phyloP scores from a whole-genome alignment of 148 eudicot species.

The Fagopyrum homotropicum region DNA sequence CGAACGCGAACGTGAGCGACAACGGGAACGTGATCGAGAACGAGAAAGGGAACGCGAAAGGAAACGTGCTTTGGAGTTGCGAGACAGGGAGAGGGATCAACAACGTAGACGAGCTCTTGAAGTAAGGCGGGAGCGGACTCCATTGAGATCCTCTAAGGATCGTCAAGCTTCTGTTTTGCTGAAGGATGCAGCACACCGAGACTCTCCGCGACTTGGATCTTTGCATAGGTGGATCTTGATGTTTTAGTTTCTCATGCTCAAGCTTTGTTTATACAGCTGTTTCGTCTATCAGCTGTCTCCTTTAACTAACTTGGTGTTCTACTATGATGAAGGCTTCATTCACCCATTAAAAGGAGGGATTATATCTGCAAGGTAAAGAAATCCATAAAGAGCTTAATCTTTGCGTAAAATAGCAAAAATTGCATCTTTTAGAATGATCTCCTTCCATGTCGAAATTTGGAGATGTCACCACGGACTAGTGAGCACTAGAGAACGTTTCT shows the following conservation, averaged over 20 bases:
- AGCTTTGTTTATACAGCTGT: slow-evolving; percentile 52
- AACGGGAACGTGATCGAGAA: slow-evolving; percentile 44
- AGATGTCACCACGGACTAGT: slow-evolving; percentile 15
- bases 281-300: slow-evolving; percentile 43
- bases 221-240: slow-evolving; percentile 77
- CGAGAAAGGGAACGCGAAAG: slow-evolving; percentile 32
- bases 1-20: slow-evolving; percentile 40
- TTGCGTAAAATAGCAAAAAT: slow-evolving; percentile 26
- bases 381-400: slow-evolving; percentile 37
- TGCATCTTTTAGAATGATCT: slow-evolving; percentile 18
- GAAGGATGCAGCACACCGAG: slow-evolving; percentile 64
- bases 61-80: slow-evolving; percentile 43
- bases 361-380: slow-evolving; percentile 97
- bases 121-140: slow-evolving; percentile 62
- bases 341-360: slow-evolving; percentile 96
- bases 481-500: slow-evolving; percentile 6
- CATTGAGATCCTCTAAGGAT: slow-evolving; percentile 64
- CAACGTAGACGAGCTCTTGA: slow-evolving; percentile 55
- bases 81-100: slow-evolving; percentile 61
- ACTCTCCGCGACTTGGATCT: slow-evolving; percentile 82
- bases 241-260: slow-evolving; percentile 49
- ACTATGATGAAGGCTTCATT: slow-evolving; percentile 94
- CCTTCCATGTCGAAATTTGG: slow-evolving; percentile 18
- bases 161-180: slow-evolving; percentile 53
- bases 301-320: slow-evolving; percentile 79